Evolutionary conservation across 1,139 yeast species (phyloP), one percentile per base, ranked within the genome.

Genomic region (Taiozyma onychis): DNA sequence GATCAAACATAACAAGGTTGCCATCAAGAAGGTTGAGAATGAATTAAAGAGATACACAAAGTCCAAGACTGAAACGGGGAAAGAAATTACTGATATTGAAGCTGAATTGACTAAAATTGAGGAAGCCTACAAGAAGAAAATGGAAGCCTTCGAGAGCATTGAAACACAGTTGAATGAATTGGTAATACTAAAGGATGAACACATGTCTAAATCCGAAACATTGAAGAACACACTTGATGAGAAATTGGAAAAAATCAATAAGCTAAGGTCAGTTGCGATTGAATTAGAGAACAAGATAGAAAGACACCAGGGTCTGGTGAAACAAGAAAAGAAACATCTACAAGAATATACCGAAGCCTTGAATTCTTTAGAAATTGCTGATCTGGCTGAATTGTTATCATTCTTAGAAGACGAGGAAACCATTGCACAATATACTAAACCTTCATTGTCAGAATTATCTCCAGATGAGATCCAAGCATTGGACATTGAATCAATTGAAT

Each of bases 201-300:
- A 57, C n/a, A 54, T 51, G 14, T 51, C 51, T 3, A 57, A 63
- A 44, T 53, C 66, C 14, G 68, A 66, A 39, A 45, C 51, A 3
- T 57, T 77, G 32, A 76, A 77, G 52, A 69, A 67, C 6, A 74
- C 73, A 41, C 65, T 83, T 42, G 83, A 79, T 44, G 79, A 73
- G 35, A 73, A 77, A 58, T 75, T 75, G 48, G 73, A 71, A n/a
- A 71, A 75, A 47, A 77, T 85, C 49, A 82, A 83, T 55, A 77
- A 79, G 43, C 76, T 82, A 58, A 78, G 81, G 59, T 83, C 89
- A n/a, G 72, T 74, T 26, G 93, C 87, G 62, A 76, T 88, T 47
- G 95, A 87, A 58, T 66, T 86, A 27, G 77, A 75, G 43, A 83
- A 83, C 57, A 78, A 80, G 53, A 67, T 87, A 49, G 95, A 87